A percentile compares a stretch with the other conserved stretches of the same genome.
These are phyloP conservation scores for Middelhovenomyces tepae DNA, from an alignment of 805 yeast genomes.

Conservation along the genomic window DNA sequence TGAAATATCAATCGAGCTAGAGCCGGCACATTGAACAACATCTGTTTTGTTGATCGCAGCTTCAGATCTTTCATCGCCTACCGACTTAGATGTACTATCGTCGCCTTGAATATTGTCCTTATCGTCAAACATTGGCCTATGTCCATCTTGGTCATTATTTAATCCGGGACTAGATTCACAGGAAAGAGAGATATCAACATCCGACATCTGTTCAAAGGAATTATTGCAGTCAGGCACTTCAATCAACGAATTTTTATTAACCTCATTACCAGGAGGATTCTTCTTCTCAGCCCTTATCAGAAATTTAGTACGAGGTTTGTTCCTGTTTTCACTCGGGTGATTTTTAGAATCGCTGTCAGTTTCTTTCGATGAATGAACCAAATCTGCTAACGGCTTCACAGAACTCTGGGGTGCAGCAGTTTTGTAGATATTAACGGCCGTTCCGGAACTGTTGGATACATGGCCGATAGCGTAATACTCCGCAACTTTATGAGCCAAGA, in stretches of 20 bases:
- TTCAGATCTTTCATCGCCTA: neutral
- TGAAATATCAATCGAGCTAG: slow-evolving; percentile 17
- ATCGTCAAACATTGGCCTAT: neutral
- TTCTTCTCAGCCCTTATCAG: slow-evolving; percentile 7
- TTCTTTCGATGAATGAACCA: slow-evolving; percentile 5
- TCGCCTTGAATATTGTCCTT: slow-evolving; percentile 1
- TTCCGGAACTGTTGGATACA: slow-evolving; percentile 41
- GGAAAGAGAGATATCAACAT: too few species aligned
- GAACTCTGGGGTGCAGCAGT: slow-evolving; percentile 10
- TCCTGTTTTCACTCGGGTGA: neutral
- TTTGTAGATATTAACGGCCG: slow-evolving; percentile 37
- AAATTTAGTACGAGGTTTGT: slow-evolving; percentile 1
- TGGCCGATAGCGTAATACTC: slow-evolving; percentile 58
- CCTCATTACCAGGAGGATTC: too few species aligned
- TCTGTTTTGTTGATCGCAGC: slow-evolving; percentile 6
- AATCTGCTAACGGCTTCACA: slow-evolving; percentile 6
- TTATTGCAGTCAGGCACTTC: too few species aligned
- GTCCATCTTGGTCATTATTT: slow-evolving; percentile 8
- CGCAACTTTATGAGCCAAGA: slow-evolving; percentile 62
- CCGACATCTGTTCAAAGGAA: too few species aligned
- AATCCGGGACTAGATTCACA: slow-evolving; percentile 5
- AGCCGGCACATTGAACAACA: neutral
- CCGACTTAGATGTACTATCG: slow-evolving; percentile 3
- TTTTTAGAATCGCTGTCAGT: slow-evolving; percentile 1
- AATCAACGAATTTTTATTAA: too few species aligned